Percentiles rank a stretch among this genome's conserved stretches.
Conservation (phyloP, 257 asterid genomes). For the Leptodermis oblonga region DNA sequence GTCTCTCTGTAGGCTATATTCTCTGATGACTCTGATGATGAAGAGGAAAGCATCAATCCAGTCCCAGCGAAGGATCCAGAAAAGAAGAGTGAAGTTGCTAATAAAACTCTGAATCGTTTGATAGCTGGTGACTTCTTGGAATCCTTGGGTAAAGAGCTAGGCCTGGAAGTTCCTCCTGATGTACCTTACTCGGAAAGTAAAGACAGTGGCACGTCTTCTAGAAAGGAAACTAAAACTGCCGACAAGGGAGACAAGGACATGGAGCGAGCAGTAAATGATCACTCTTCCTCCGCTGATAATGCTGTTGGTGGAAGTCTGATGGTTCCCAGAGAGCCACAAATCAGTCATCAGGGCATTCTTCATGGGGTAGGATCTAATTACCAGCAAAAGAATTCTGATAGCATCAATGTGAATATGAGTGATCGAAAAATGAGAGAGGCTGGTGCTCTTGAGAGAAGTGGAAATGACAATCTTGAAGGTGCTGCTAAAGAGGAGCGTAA, state of each 20-base stretch:
- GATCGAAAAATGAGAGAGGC: slow-evolving; percentile 21
- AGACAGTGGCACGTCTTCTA: slow-evolving; percentile 19
- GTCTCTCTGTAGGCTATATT: slow-evolving; percentile 66
- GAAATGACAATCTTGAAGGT: slow-evolving; percentile 2
- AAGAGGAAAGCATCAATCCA: slow-evolving; percentile 39
- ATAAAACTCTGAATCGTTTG: slow-evolving; percentile 68
- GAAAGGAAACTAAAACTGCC: slow-evolving; percentile 21
- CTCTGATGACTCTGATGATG: slow-evolving; percentile 87
- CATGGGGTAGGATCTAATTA: slow-evolving; percentile 12
- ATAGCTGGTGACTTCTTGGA: slow-evolving; percentile 96
- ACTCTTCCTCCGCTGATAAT: slow-evolving; percentile 17
- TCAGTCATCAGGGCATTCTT: slow-evolving; percentile 16
- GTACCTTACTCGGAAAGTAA: slow-evolving; percentile 40
- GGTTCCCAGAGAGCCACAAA: slow-evolving; percentile 20
- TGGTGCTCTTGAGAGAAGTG: slow-evolving; percentile 11
- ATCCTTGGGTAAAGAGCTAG: slow-evolving; percentile 89
- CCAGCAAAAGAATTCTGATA: not conserved
- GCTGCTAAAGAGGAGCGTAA: slow-evolving; percentile 23
- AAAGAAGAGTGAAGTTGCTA: slow-evolving; percentile 70
- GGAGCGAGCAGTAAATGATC: slow-evolving; percentile 18
- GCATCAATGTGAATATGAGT: slow-evolving; percentile 5
- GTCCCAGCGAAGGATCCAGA: slow-evolving; percentile 47
- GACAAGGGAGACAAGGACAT: slow-evolving; percentile 26
- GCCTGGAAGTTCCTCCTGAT: slow-evolving; percentile 77
- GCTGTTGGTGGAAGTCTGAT: slow-evolving; percentile 17